A percentile compares a stretch with the other conserved stretches of the same genome.
Conservation (phyloP, 768 basidiomycete species). For the Lepiota venenata region DNA sequence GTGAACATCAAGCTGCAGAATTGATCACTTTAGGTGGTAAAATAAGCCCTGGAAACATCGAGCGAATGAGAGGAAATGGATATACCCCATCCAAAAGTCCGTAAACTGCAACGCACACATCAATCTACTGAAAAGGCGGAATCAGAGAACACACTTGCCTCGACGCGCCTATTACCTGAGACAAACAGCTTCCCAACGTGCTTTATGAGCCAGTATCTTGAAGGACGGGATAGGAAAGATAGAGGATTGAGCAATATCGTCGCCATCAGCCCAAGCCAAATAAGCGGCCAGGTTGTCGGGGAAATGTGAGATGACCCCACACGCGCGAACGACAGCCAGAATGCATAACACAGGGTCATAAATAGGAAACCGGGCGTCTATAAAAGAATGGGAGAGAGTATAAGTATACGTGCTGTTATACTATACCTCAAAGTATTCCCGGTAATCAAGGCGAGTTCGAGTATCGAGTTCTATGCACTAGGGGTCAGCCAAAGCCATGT, state of each 20-base stretch:
- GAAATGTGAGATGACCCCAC: slow-evolving; percentile 50
- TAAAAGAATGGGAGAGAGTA: not conserved
- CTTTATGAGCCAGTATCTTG: slow-evolving; percentile 80
- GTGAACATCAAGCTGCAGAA: slow-evolving; percentile 79
- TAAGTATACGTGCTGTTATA: slow-evolving; percentile 4
- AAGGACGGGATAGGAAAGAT: slow-evolving; percentile 55
- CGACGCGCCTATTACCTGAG: slow-evolving; percentile 71
- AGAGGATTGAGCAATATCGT: slow-evolving; percentile 74
- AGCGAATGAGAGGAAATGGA: slow-evolving; percentile 5
- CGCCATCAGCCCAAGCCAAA: slow-evolving; percentile 70
- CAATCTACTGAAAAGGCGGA: slow-evolving; percentile 1
- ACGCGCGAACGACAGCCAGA: slow-evolving; percentile 78
- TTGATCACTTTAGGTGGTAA: slow-evolving; percentile 54
- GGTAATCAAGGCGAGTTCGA: slow-evolving; percentile 69
- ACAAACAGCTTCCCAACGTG: slow-evolving; percentile 58
- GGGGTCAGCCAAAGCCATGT: slow-evolving; percentile 12
- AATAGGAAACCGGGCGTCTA: slow-evolving; percentile 84
- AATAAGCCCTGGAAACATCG: not conserved
- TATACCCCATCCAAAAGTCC: slow-evolving; percentile 89
- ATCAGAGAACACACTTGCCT: slow-evolving; percentile 43
- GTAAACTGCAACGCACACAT: slow-evolving; percentile 48
- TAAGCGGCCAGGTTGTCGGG: slow-evolving; percentile 75
- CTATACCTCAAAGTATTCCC: slow-evolving; percentile 62
- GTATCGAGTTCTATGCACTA: slow-evolving; percentile 58
- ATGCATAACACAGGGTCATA: slow-evolving; percentile 68